These are phyloP conservation scores for Fraxinus albicans DNA, from an alignment of 305 asterid genomes.

Conservation along the genomic window DNA sequence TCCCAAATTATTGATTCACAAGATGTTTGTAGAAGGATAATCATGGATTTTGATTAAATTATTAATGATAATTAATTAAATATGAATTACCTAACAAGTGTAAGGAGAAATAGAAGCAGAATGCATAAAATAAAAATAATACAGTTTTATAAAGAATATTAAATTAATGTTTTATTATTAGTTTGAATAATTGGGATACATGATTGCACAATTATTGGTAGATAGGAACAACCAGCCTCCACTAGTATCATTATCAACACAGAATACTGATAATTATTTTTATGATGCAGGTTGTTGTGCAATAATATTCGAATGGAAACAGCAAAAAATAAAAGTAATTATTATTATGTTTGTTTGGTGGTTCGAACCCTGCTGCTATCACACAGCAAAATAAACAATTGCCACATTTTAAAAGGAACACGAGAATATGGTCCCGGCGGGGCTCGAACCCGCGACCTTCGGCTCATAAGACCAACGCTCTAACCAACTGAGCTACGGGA, in stretches of 20 bases:
- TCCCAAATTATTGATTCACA: background rate
- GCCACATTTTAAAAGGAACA: background rate
- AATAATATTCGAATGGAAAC: no score
- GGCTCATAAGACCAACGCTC: constrained; percentile 99
- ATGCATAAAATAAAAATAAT: background rate
- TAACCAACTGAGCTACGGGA: constrained; percentile 99
- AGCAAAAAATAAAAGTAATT: no score
- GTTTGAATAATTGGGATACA: background rate
- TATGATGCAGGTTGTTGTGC: no score
- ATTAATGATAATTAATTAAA: background rate
- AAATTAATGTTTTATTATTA: background rate
- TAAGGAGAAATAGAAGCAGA: background rate
- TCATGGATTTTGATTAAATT: background rate
- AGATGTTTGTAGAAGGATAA: background rate
- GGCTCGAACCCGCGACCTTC: constrained; percentile 99
- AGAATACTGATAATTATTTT: no score
- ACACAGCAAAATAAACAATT: background rate
- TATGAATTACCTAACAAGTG: background rate
- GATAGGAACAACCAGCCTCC: background rate
- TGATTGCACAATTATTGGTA: background rate
- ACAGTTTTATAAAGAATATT: background rate
- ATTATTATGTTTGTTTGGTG: no score
- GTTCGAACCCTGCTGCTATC: no score
- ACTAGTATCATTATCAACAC: background rate
- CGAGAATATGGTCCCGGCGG: constrained; percentile 67